A percentile compares a stretch with the other conserved stretches of the same genome.
These are phyloP conservation scores for Adenanthera pavonina DNA, from an alignment of 306 rosid species.

Conservation along the genomic window DNA sequence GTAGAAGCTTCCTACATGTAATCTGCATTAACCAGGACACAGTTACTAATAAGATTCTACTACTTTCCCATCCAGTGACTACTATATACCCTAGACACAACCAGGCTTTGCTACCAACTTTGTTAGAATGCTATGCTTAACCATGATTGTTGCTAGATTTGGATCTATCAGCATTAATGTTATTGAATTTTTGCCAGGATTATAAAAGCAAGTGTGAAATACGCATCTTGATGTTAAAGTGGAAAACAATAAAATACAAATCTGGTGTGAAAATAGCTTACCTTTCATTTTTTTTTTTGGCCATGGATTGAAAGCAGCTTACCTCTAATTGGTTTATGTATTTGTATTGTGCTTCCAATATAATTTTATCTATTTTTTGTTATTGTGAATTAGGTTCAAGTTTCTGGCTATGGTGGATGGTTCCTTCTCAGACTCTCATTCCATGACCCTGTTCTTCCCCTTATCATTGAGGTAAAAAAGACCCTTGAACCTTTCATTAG, in stretches of 20 bases:
- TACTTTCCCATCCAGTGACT: too few relatives aligned
- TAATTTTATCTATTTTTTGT: constrained; percentile 31
- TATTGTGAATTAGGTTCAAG: constrained; percentile 66
- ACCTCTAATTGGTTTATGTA: constrained; percentile 26
- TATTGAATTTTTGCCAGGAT: constrained; percentile 5
- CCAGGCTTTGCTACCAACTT: too few relatives aligned
- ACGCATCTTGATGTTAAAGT: constrained; percentile 6
- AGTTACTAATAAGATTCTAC: too few relatives aligned
- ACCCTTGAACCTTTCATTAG: constrained; percentile 19
- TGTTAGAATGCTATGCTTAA: too few relatives aligned
- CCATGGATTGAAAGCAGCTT: background rate
- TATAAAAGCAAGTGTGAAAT: background rate
- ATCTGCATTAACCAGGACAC: too few relatives aligned
- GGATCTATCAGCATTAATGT: constrained; percentile 10
- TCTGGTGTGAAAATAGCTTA: too few relatives aligned
- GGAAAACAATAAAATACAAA: constrained; percentile 6
- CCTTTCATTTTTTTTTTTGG: too few relatives aligned
- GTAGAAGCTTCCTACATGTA: too few relatives aligned
- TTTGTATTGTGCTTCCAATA: background rate
- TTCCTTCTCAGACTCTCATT: constrained; percentile 92
- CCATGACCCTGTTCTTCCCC: constrained; percentile 98
- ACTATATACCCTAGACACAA: too few relatives aligned
- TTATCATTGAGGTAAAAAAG: constrained; percentile 88
- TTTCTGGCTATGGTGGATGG: constrained; percentile 95
- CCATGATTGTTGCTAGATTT: constrained; percentile 12